Base-by-base conservation (phyloP, 2,329 filamentous ascomycete genomes). In the Xylariaceae sp. region DNA sequence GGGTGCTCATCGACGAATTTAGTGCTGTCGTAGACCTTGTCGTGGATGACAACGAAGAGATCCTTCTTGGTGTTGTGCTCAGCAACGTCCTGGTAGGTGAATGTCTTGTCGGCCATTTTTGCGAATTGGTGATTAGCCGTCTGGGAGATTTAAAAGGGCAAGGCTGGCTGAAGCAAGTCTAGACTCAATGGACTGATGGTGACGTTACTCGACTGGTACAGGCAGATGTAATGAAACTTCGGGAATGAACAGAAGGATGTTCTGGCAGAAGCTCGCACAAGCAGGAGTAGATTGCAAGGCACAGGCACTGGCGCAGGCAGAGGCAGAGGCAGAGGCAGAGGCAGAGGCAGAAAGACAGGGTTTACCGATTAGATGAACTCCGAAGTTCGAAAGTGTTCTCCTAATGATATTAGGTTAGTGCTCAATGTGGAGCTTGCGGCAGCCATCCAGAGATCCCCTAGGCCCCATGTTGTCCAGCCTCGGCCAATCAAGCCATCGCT, bases 1-100 rank as follows among this genome's bases (percentile, higher is more conserved):
- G 93, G 93, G 69, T 98, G 93, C 82, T 98, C 93, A 65, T 97
- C 91, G 55, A 97, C 76, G 69, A 98, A 98, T 68, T 83, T 85
- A 60, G 82, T 79, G 64, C 76, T 69, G 68, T 97, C 81, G 80
- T 97, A 98, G 73, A 98, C 83, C 76, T 95, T 95, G 70, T 95
- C 90, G 73, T 97, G 88, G 59, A 98, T 81, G 51, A 96, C 85
- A 60, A 96, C 66, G 73, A 78, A 95, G 52, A 95, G 74, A 67
- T 97, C 89, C 78, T 89, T 95, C 83, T 96, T 96, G 69, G 79
- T 83, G 73, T 85, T 87, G 79, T 95, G 89, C 70, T 81, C 80
- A 49, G 85, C 76, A 69, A 95, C 80, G 68, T 95, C 87, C 61
- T 84, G 74, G 71, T 82, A 87, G 59, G 86, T 93, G 72, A 83